Evolutionary conservation across 805 yeast genomes (phyloP).

Genomic region (Tetrapisispora iriomotensis): DNA sequence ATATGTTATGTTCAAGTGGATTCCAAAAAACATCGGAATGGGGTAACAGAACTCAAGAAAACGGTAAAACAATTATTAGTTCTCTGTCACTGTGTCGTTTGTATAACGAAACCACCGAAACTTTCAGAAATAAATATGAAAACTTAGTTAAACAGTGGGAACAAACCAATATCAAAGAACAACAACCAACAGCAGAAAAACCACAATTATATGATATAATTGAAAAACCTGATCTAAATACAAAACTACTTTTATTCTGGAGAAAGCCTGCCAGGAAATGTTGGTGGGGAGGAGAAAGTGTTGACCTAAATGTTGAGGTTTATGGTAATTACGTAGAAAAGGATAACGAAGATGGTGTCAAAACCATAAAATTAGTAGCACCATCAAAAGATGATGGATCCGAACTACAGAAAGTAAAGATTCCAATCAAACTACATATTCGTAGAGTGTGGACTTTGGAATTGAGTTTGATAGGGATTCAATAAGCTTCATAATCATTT

Average conservation of each 20-base stretch:
- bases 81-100: slow-evolving; percentile 42
- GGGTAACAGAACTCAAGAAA: slow-evolving; percentile 88
- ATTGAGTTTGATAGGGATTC: slow-evolving; percentile 80
- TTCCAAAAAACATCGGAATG: slow-evolving; percentile 56
- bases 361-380: slow-evolving; percentile 9
- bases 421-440: slow-evolving; percentile 62
- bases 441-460: slow-evolving; percentile 97
- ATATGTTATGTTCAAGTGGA: slow-evolving; percentile 90
- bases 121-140: slow-evolving; percentile 17
- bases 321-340: slow-evolving; percentile 17
- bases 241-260: slow-evolving; percentile 83
- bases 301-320: slow-evolving; percentile 34
- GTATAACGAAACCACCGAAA: slow-evolving; percentile 33
- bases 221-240: slow-evolving; percentile 30
- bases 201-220: slow-evolving; percentile 19
- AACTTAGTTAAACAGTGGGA: slow-evolving; percentile 19
- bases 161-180: slow-evolving; percentile 5
- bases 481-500: slow-evolving; percentile 7
- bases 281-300: slow-evolving; percentile 80
- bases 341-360: slow-evolving; percentile 5
- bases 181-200: slow-evolving; percentile 22
- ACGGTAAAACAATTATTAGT: slow-evolving; percentile 75
- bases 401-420: slow-evolving; percentile 17
- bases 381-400: slow-evolving; percentile 10
- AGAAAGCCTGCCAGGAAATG: slow-evolving; percentile 96